These are phyloP conservation scores for Allium cepa DNA, from an alignment of 106 monocot genomes.

Conservation along the genomic window DNA sequence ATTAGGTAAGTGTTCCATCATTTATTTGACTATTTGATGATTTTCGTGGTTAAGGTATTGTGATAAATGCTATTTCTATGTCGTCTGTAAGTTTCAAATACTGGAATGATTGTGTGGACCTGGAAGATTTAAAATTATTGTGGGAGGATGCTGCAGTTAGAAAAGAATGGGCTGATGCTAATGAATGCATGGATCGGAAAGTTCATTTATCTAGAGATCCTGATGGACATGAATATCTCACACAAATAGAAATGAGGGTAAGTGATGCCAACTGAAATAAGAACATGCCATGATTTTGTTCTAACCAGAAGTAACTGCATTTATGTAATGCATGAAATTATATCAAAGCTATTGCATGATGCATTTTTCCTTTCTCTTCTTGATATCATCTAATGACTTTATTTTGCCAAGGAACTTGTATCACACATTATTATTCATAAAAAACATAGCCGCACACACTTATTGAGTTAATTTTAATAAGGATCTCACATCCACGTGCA, in stretches of 20 bases:
- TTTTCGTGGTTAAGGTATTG: neutral
- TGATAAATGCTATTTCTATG: conserved; percentile 4
- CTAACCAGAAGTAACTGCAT: neutral
- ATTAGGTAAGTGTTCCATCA: neutral
- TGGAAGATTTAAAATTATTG: conserved; percentile 64
- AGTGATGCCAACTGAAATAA: neutral
- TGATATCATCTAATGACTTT: no score
- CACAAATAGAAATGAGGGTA: conserved; percentile 91
- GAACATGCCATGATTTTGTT: neutral
- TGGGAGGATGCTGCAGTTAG: conserved; percentile 69
- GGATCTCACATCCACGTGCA: no score
- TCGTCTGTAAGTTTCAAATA: conserved; percentile 70
- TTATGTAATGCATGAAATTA: no score
- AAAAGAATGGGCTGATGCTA: conserved; percentile 88
- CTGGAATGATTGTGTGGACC: conserved; percentile 88
- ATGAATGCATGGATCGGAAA: conserved; percentile 53
- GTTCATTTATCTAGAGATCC: conserved; percentile 93
- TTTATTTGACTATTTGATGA: neutral
- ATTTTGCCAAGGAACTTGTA: no score
- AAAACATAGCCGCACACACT: no score
- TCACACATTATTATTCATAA: no score
- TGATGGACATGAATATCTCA: conserved; percentile 80
- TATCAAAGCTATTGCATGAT: no score
- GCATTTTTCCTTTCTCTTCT: no score
- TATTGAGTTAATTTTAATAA: no score